Base-by-base conservation (phyloP, 2,329 filamentous ascomycete species). In the Ploettnerulaceae sp. region DNA sequence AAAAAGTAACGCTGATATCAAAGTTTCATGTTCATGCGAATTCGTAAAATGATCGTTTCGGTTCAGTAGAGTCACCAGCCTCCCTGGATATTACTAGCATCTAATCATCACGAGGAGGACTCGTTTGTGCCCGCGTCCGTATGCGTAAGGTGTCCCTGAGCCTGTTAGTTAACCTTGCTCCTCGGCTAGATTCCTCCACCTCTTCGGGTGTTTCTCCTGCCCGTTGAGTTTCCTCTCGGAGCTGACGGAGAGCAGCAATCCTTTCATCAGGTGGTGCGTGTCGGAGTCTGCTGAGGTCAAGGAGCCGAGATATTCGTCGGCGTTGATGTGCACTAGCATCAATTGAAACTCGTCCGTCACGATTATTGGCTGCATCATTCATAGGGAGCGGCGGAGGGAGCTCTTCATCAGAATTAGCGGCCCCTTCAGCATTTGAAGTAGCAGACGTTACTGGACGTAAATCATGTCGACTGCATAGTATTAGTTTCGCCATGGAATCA, bases 241-340 rank as follows among this genome's bases (percentile, higher is more conserved):
- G 69, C 42, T 72, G 71, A 26, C 79, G 70, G 4, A 83, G 67
- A 5, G 72, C 75, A 45, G 75, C 76, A 44, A 83, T 77, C n/a
- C 78, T 76, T 62, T 83, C 79, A 54, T 81, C 76, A 3, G 73
- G 69, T 0, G 77, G 68, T n/a, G 78, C 78, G 49, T 80, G 71
- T 8, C 79, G 72, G 14, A 83, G 65, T 34, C 75, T 67, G 52
- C 76, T 71, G 35, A 80, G 66, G 54, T 82, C 78, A 31, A 81
- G 68, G 4, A 81, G 60, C 3, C 77, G 71, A 0, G 75, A 75
- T 4, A 71, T 58, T 17, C 77, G 70, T 29, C 70, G 66, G 26
- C 68, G 67, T 46, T 70, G 69, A 2, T 58, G 68, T 2, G 59
- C 57, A 24, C 63, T 53, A 8, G 69, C 67, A 1, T 55, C 50